Percentiles rank a stretch among this genome's conserved stretches.
Evolutionary conservation across 2,329 filamentous ascomycete genomes (phyloP).

Genomic region (Diaporthe caulivora): DNA sequence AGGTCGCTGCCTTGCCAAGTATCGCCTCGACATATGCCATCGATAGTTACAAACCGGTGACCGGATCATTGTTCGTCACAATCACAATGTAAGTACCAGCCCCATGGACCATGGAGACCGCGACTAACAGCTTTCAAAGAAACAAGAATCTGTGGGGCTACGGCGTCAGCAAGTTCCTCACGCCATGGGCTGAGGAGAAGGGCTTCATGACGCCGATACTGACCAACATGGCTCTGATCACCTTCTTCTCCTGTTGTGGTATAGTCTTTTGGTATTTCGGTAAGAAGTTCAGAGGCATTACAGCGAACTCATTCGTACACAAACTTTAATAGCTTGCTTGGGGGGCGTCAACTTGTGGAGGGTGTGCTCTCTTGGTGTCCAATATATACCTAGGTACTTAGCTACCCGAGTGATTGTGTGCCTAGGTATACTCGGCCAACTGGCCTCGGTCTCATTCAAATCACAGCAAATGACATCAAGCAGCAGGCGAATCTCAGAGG

Average conservation of each 20-base stretch:
- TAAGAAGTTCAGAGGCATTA: slow-evolving; percentile 51
- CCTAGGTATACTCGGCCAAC: background rate
- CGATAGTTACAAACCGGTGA: slow-evolving; percentile 74
- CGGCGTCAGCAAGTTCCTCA: slow-evolving; percentile 47
- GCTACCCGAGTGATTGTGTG: background rate
- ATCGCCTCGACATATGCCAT: slow-evolving; percentile 72
- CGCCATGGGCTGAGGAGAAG: slow-evolving; percentile 43
- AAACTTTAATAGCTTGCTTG: background rate
- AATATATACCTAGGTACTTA: background rate
- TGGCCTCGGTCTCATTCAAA: no score
- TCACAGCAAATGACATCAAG: background rate
- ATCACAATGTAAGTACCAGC: slow-evolving; percentile 42
- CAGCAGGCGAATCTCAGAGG: background rate
- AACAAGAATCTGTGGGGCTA: slow-evolving; percentile 49
- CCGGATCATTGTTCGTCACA: slow-evolving; percentile 55
- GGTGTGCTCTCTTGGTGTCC: background rate
- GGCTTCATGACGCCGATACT: slow-evolving; percentile 45
- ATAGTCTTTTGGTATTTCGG: slow-evolving; percentile 47
- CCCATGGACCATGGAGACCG: background rate
- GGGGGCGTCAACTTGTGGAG: background rate
- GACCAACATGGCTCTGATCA: slow-evolving; percentile 46
- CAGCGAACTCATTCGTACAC: slow-evolving; percentile 47
- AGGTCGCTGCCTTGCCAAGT: slow-evolving; percentile 63
- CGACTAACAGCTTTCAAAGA: background rate
- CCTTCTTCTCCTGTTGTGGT: slow-evolving; percentile 42